phyloP scores from a whole-genome alignment of 1,139 yeast species.

The Taiozyma sp. region DNA sequence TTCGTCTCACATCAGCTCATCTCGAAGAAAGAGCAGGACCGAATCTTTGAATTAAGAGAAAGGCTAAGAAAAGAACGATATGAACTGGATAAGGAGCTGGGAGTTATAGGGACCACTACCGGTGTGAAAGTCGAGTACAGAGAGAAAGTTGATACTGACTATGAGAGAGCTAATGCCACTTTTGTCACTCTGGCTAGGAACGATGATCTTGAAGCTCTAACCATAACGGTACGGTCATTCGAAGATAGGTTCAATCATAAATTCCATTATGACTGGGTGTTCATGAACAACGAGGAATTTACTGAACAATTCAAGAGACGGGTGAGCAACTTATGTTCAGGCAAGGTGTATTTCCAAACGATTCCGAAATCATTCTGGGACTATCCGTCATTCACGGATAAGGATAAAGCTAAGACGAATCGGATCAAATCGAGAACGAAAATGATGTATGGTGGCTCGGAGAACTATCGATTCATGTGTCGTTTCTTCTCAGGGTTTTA shows the following conservation, averaged over 20 bases:
- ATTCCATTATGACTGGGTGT: constrained; percentile 74
- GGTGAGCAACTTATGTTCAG: constrained; percentile 48
- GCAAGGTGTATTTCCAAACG: constrained; percentile 55
- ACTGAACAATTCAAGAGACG: constrained; percentile 49
- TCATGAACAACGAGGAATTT: constrained; percentile 59
- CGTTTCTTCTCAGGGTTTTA: constrained; percentile 68
- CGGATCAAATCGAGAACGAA: constrained; percentile 34
- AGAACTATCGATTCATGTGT: constrained; percentile 75
- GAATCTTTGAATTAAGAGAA: constrained; percentile 14
- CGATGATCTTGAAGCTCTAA: constrained; percentile 43
- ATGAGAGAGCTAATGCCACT: constrained; percentile 43
- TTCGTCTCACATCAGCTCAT: constrained; percentile 15
- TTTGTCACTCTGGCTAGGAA: constrained; percentile 67
- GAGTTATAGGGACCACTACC: neutral
- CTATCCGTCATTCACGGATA: constrained; percentile 68
- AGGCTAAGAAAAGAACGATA: constrained; percentile 13
- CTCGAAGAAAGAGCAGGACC: constrained; percentile 15
- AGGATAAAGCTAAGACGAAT: constrained; percentile 41
- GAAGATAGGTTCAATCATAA: constrained; percentile 70
- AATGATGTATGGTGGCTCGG: constrained; percentile 59
- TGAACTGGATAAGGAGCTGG: constrained; percentile 13
- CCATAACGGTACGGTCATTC: constrained; percentile 47
- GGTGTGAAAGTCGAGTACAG: constrained; percentile 7
- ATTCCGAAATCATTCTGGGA: constrained; percentile 69
- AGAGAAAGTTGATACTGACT: neutral